Conservation (phyloP, 176 grass and related monocot genomes). For the Eragrostis nindensis region DNA sequence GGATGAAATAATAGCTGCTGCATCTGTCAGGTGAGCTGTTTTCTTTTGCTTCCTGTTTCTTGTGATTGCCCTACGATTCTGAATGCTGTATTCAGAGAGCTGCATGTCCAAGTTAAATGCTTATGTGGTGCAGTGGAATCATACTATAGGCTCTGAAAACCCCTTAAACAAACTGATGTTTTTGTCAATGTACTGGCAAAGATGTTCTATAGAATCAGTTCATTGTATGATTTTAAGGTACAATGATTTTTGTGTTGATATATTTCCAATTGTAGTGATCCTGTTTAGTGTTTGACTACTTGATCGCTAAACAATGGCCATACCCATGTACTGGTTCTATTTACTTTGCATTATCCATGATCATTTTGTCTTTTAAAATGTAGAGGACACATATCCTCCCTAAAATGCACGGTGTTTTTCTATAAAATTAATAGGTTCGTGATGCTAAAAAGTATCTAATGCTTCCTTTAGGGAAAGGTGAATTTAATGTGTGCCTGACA, state of each 20-base stretch:
- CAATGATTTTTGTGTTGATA: background rate
- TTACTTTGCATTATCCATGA: background rate
- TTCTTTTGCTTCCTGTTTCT: conserved; percentile 26
- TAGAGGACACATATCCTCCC: background rate
- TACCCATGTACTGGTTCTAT: background rate
- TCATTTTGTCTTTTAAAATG: conserved; percentile 1
- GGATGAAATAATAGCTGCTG: conserved; percentile 95
- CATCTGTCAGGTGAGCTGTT: conserved; percentile 77
- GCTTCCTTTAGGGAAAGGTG: background rate
- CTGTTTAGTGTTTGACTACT: background rate
- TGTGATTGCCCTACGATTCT: background rate
- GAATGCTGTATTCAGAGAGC: conserved; percentile 21
- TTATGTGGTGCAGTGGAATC: background rate
- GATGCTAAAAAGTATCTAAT: background rate
- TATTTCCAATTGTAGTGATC: background rate
- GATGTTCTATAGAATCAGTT: no score
- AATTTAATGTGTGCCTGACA: background rate
- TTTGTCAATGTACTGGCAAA: background rate
- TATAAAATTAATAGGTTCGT: conserved; percentile 11
- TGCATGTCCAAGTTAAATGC: conserved; percentile 3
- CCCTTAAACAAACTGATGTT: conserved; percentile 2
- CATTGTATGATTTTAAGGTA: background rate
- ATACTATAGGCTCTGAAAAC: conserved; percentile 7
- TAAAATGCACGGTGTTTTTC: conserved; percentile 6
- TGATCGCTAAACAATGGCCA: background rate